phyloP scores from a whole-genome alignment of 2,329 filamentous ascomycete genomes.

The Aspergillus pseudonomiae region DNA sequence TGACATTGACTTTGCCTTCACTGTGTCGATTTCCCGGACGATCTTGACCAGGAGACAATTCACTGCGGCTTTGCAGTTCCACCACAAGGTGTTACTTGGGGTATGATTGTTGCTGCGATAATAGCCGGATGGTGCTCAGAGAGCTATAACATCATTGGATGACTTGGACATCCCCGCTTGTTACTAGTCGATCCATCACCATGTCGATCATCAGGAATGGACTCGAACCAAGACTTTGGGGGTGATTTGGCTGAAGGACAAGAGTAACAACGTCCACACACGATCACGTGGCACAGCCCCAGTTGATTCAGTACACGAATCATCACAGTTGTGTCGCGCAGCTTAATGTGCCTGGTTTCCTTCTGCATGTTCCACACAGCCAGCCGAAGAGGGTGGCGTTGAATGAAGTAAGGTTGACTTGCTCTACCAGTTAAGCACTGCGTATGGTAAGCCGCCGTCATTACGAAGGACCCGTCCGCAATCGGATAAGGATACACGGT shows the following conservation, averaged over 20 bases:
- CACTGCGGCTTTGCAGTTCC: not conserved
- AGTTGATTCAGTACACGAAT: not conserved
- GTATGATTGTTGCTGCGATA: not conserved
- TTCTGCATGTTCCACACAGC: not conserved
- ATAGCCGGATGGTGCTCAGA: not conserved
- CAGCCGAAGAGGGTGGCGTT: not conserved
- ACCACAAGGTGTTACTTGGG: not conserved
- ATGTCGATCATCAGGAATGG: constrained; percentile 1
- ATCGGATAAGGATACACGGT: not conserved
- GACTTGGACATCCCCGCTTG: not conserved
- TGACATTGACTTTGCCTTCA: not conserved
- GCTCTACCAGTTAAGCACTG: not conserved
- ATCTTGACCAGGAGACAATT: not conserved
- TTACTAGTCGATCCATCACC: not conserved
- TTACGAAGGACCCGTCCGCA: not conserved
- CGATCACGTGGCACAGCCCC: not conserved
- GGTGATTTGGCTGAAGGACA: constrained; percentile 10
- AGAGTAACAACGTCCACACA: not conserved
- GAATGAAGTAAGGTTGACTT: not conserved
- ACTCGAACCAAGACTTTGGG: not conserved
- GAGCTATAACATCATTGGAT: not conserved
- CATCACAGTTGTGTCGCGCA: not conserved
- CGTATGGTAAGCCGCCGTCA: not conserved
- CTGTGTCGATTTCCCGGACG: not conserved
- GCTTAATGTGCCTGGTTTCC: constrained; percentile 1